Evolutionary conservation across 1,139 yeast species (phyloP).

Genomic region (Protomyces arabidopsidicola): DNA sequence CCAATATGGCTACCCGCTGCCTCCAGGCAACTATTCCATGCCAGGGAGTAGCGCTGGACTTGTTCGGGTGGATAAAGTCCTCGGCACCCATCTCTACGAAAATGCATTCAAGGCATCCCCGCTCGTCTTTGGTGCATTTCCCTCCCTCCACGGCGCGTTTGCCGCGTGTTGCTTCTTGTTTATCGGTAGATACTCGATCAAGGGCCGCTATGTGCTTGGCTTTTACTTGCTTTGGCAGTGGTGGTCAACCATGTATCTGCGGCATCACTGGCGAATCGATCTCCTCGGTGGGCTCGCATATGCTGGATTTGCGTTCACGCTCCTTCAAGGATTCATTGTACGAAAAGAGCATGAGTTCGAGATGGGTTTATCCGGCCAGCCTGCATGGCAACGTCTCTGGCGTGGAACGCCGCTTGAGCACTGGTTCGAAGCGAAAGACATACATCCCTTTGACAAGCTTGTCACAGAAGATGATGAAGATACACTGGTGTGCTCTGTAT

Average conservation of each 20-base stretch:
- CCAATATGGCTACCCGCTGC: constrained; percentile 73
- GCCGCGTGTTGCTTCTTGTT: constrained; percentile 53
- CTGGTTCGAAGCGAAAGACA: constrained; percentile 5
- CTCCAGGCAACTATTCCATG: constrained; percentile 89
- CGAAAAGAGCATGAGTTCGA: constrained; percentile 12
- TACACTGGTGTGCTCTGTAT: neutral
- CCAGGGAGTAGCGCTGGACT: constrained; percentile 96
- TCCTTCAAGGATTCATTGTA: constrained; percentile 6
- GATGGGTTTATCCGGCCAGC: constrained; percentile 10
- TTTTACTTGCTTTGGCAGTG: constrained; percentile 53
- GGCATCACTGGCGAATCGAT: constrained; percentile 67
- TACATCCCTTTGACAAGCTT: neutral
- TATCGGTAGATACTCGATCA: constrained; percentile 42
- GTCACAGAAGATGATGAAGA: neutral
- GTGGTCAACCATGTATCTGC: constrained; percentile 72
- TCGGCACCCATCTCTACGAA: constrained; percentile 81
- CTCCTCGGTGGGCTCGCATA: constrained; percentile 52
- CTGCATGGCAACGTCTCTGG: constrained; percentile 21
- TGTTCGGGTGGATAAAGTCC: constrained; percentile 73
- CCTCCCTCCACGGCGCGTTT: constrained; percentile 77
- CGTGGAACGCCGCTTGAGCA: constrained; percentile 18
- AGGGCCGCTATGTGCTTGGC: constrained; percentile 35
- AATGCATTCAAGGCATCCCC: constrained; percentile 81
- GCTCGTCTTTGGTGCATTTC: constrained; percentile 94
- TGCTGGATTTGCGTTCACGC: constrained; percentile 44